Percentiles rank a stretch among this genome's conserved stretches.
phyloP scores from a whole-genome alignment of 78 protist species.

The Goniomonas avonlea region DNA sequence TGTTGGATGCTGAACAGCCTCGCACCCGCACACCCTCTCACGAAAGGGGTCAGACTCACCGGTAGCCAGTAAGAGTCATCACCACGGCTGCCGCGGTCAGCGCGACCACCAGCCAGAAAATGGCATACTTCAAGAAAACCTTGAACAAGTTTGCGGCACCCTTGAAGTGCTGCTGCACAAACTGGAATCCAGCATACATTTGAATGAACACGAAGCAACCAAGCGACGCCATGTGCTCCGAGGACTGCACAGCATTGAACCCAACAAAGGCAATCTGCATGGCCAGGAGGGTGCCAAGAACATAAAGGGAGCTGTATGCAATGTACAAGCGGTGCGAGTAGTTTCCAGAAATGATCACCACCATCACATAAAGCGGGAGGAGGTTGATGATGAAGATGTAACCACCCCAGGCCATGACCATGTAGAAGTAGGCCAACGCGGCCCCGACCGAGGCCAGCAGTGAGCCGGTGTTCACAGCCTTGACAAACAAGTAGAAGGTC shows the following conservation, averaged over 20 bases:
- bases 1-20: too few relatives aligned
- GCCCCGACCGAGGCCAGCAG: slow-evolving; percentile 46
- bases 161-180: slow-evolving; percentile 1
- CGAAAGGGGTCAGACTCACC: too few relatives aligned
- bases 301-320: slow-evolving; percentile 82
- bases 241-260: slow-evolving; percentile 77
- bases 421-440: slow-evolving; percentile 74
- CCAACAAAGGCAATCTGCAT: slow-evolving; percentile 76
- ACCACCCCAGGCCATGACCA: slow-evolving; percentile 98
- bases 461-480: slow-evolving; percentile 80
- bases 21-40: too few relatives aligned
- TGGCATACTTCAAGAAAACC: too few relatives aligned
- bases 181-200: too few relatives aligned
- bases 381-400: slow-evolving; percentile 87
- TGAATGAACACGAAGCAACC: slow-evolving; percentile 71
- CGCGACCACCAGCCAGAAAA: background rate
- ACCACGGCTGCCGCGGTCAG: slow-evolving; percentile 35
- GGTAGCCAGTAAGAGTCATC: slow-evolving; percentile 42
- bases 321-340: slow-evolving; percentile 70
- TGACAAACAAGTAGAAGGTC: slow-evolving; percentile 78
- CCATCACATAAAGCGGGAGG: background rate
- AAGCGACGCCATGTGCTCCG: slow-evolving; percentile 92
- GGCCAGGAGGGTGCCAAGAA: slow-evolving; percentile 74
- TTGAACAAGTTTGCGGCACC: too few relatives aligned
- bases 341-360: slow-evolving; percentile 17